These are phyloP conservation scores for Solanum okadae DNA, from an alignment of 257 asterid species.

Conservation along the genomic window DNA sequence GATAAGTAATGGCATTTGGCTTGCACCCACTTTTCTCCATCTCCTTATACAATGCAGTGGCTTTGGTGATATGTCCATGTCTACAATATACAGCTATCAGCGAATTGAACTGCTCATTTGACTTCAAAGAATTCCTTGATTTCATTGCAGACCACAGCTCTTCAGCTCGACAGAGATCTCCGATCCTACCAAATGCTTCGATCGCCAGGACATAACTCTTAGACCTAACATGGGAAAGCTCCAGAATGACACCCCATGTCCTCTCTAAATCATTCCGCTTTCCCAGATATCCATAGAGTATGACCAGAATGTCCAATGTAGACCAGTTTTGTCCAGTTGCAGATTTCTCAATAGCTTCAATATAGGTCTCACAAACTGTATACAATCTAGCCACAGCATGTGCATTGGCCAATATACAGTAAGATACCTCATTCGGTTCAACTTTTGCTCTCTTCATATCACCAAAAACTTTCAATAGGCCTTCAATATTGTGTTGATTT, in stretches of 20 bases:
- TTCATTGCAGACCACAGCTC: constrained; percentile 59
- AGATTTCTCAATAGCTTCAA: constrained; percentile 44
- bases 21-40: constrained; percentile 64
- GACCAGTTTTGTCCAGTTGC: constrained; percentile 82
- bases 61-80: constrained; percentile 66
- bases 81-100: constrained; percentile 69
- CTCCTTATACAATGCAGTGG: constrained; percentile 67
- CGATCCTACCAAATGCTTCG: constrained; percentile 73
- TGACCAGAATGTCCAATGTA: constrained; percentile 59
- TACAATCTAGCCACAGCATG: constrained; percentile 82
- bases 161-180: constrained; percentile 61
- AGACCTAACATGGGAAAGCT: constrained; percentile 39
- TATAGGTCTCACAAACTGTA: constrained; percentile 64
- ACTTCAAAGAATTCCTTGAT: constrained; percentile 47
- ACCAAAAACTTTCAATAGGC: constrained; percentile 48
- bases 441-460: constrained; percentile 52
- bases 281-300: constrained; percentile 58
- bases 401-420: constrained; percentile 68
- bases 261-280: constrained; percentile 51
- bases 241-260: constrained; percentile 48
- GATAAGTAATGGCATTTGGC: constrained; percentile 67
- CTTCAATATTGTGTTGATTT: constrained; percentile 60
- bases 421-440: constrained; percentile 74
- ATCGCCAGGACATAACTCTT: constrained; percentile 66
- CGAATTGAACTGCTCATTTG: constrained; percentile 63